Evolutionary conservation across 2,329 filamentous ascomycete genomes (phyloP).

Genomic region (Myriangium duriaei): DNA sequence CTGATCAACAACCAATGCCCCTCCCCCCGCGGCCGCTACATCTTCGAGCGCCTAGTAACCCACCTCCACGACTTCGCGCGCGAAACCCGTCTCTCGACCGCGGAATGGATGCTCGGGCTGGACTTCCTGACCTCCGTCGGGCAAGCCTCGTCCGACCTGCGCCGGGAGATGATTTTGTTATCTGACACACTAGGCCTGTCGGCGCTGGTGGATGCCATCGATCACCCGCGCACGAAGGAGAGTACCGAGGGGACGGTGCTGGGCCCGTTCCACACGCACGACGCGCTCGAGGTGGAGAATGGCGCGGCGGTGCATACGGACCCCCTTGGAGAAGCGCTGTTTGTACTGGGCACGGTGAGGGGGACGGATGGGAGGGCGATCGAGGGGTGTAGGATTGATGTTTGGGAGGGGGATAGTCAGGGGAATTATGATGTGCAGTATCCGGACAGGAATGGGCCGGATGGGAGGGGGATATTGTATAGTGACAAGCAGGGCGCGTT

Average conservation of each 20-base stretch:
- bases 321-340: constrained; percentile 13
- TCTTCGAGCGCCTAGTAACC: constrained; percentile 57
- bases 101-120: constrained; percentile 62
- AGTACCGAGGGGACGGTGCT: constrained; percentile 20
- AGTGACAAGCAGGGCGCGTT: constrained; percentile 16
- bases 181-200: constrained; percentile 17
- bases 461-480: constrained; percentile 17
- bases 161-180: constrained; percentile 37
- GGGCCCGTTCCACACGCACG: constrained; percentile 21
- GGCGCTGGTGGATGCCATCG: constrained; percentile 19
- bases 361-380: constrained; percentile 17
- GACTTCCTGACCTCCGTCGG: constrained; percentile 58
- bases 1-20: constrained; percentile 56
- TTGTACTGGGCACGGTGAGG: constrained; percentile 16
- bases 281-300: constrained; percentile 15
- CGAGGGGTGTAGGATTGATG: constrained; percentile 9
- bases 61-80: constrained; percentile 69
- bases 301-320: constrained; percentile 16
- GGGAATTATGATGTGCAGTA: constrained; percentile 21
- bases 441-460: constrained; percentile 14
- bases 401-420: constrained; percentile 21
- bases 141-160: constrained; percentile 55
- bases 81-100: constrained; percentile 58
- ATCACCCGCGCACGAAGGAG: constrained; percentile 12
- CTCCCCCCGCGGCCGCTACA: constrained; percentile 51